Evolutionary conservation across 2,329 filamentous ascomycete genomes (phyloP), one percentile per base, ranked within the genome.

Genomic region (Alternaria sp.): DNA sequence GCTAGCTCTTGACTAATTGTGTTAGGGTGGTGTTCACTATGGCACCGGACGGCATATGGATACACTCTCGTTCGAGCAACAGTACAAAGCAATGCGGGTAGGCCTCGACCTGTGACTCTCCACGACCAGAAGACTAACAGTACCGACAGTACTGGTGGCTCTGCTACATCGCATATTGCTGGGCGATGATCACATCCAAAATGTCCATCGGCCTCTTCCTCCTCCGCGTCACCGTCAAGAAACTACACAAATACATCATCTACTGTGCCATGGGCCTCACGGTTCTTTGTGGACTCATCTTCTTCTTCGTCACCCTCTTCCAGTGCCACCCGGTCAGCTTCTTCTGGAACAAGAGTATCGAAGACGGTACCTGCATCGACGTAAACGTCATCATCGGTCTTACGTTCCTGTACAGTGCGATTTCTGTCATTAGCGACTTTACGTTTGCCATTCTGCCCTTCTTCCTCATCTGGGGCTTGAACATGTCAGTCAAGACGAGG

Each of bases 401-500:
- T 1, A 83, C 82, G 0, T 81, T 83, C 32, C 72, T 81, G 0
- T 83, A 86, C 71, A 82, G 82, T 41, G 78, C 77, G 20, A 69
- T 85, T 30, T 80, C 78, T 26, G 81, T 81, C 7, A 58, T 81
- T 5, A 80, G 77, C 43, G 84, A 87, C 62, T 82, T 83, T 74
- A 78, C 79, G 1, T 78, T 86, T 12, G 84, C 81, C 2, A 67
- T 84, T 4, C 69, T 87, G 5, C 85, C 85, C 0, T 78, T 85
- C 7, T 79, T 80, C 12, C 80, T 87, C 39, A 75, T 87, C 0
- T 85, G 83, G 82, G 74, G 81, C 20, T 76, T 86, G 36, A 80
- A 83, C 58, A 83, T 87, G 74, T 81, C 81, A 42, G 71, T 70
- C 39, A 76, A 78, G 38, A 83, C 81, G 4, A 86, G 85, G 65